Percentiles rank a stretch among this genome's conserved stretches.
phyloP scores from a whole-genome alignment of 116 monocot genomes.

The Dioscorea cayenensis region DNA sequence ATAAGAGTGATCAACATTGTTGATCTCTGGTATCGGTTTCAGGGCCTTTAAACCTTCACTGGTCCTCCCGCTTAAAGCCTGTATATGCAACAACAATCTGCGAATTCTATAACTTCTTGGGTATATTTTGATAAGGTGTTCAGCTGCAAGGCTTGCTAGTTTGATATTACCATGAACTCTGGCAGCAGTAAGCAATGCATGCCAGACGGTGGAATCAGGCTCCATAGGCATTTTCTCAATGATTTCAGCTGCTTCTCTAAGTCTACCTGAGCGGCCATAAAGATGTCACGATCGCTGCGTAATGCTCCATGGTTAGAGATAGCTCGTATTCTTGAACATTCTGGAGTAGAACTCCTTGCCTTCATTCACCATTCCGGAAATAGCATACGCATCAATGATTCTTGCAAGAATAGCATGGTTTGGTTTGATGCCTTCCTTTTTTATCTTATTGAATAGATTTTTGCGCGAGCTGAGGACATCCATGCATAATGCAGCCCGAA shows the following conservation, averaged over 20 bases:
- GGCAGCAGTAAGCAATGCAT: constrained; percentile 41
- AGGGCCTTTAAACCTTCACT: constrained; percentile 1
- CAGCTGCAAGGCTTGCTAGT: constrained; percentile 39
- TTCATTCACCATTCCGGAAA: constrained; percentile 52
- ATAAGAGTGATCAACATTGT: constrained; percentile 8
- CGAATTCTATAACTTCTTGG: constrained; percentile 23
- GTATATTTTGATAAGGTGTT: constrained; percentile 35
- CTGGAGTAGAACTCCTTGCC: constrained; percentile 43
- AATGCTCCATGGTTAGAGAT: constrained; percentile 35
- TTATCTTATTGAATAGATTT: constrained; percentile 54
- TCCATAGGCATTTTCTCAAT: constrained; percentile 48
- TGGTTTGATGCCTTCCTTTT: constrained; percentile 30
- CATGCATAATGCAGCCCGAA: constrained; percentile 53
- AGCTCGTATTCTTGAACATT: constrained; percentile 36
- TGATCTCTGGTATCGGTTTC: constrained; percentile 17
- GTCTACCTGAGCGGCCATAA: constrained; percentile 43
- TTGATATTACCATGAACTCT: constrained; percentile 40
- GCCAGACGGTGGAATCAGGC: constrained; percentile 45
- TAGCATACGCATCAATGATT: constrained; percentile 42
- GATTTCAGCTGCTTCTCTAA: constrained; percentile 47
- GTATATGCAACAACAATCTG: constrained; percentile 23
- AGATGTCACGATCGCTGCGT: constrained; percentile 53
- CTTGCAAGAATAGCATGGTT: constrained; percentile 41
- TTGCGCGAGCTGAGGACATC: constrained; percentile 25
- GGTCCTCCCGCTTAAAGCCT: constrained; percentile 12